phyloP scores from a whole-genome alignment of 441 rosid species.

The California macrophylla region DNA sequence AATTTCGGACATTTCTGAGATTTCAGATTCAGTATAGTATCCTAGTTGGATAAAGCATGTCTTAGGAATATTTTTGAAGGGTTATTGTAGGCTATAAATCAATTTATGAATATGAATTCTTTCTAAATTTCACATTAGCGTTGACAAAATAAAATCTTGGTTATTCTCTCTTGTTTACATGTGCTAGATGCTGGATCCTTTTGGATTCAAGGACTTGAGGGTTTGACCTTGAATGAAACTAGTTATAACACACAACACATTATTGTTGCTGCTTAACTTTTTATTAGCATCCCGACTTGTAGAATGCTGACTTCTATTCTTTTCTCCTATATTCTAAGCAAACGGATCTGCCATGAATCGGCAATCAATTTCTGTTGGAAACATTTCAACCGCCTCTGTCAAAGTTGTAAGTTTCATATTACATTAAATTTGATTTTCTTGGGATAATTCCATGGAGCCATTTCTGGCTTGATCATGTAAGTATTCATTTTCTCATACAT shows the following conservation, averaged over 20 bases:
- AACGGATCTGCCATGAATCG: constrained; percentile 59
- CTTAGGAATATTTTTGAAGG: neutral
- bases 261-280: neutral
- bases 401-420: constrained; percentile 64
- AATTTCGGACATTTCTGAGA: neutral
- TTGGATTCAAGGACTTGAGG: neutral
- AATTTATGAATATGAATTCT: neutral
- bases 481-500: constrained; percentile 12
- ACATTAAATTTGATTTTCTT: constrained; percentile 13
- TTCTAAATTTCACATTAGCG: neutral
- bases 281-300: constrained; percentile 16
- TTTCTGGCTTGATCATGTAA: constrained; percentile 11
- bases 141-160: neutral
- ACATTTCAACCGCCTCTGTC: constrained; percentile 66
- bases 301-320: constrained; percentile 15
- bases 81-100: neutral
- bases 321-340: constrained; percentile 31
- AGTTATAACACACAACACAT: neutral
- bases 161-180: neutral
- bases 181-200: neutral
- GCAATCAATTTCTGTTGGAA: constrained; percentile 61
- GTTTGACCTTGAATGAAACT: neutral
- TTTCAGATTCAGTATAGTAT: neutral
- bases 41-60: neutral
- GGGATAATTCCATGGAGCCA: constrained; percentile 4